Percentiles rank a stretch among this genome's conserved stretches.
Conservation (phyloP, 2,329 filamentous ascomycete genomes). For the Xylariaceae sp. region DNA sequence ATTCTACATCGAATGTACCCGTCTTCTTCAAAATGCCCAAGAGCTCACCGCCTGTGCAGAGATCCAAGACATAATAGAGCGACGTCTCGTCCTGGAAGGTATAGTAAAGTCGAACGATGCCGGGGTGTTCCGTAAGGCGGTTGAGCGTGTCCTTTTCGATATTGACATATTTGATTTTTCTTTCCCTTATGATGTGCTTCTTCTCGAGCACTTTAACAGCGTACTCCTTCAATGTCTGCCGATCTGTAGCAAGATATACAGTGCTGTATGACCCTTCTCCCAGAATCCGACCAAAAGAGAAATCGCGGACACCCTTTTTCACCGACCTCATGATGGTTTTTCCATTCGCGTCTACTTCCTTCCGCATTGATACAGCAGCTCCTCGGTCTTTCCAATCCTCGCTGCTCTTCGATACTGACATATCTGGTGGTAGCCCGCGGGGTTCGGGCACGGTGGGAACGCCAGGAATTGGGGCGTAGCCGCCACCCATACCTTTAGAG, state of each 20-base stretch:
- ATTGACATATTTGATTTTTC: conserved; percentile 99
- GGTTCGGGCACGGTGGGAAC: conserved; percentile 43
- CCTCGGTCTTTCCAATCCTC: conserved; percentile 97
- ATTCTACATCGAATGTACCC: conserved; percentile 92
- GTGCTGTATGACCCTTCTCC: conserved; percentile 98
- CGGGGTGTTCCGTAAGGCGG: conserved; percentile 91
- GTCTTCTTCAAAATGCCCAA: conserved; percentile 93
- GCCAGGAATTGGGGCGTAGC: conserved; percentile 50
- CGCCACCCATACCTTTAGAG: conserved; percentile 70
- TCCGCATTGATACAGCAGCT: conserved; percentile 79
- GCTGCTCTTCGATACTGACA: conserved; percentile 59
- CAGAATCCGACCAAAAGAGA: conserved; percentile 86
- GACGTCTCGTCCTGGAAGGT: conserved; percentile 97
- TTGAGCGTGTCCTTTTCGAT: conserved; percentile 99
- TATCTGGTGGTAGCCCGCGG: conserved; percentile 42
- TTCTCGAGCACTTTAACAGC: conserved; percentile 98
- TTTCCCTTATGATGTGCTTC: conserved; percentile 98
- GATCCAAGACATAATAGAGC: conserved; percentile 93
- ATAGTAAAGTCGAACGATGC: conserved; percentile 95
- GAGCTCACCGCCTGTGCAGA: conserved; percentile 90
- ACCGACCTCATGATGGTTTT: conserved; percentile 80
- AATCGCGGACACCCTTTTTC: conserved; percentile 97
- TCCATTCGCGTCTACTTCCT: conserved; percentile 84
- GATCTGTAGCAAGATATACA: conserved; percentile 88
- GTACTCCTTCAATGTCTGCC: conserved; percentile 93